Evolutionary conservation across 192 early-diverging fungal genomes (phyloP).

Genomic region (Coemansia javaensis): DNA sequence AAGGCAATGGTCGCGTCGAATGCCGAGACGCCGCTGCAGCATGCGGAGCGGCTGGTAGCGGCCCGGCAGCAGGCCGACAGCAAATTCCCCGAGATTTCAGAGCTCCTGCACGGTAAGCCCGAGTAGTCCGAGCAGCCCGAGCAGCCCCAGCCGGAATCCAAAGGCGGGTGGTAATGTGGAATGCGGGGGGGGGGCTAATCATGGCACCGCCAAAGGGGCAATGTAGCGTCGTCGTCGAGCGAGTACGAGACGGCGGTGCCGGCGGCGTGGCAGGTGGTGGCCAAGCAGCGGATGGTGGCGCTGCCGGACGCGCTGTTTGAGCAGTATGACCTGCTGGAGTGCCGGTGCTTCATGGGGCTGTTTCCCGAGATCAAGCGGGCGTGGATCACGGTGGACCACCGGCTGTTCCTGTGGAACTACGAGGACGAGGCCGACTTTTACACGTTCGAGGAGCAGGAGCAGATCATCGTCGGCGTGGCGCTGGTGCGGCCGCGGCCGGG

Average conservation of each 20-base stretch:
- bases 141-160: background rate
- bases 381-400: slow-evolving; percentile 89
- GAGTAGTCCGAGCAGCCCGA: background rate
- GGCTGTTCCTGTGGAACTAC: slow-evolving; percentile 91
- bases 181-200: no score
- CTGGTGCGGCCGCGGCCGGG: slow-evolving; percentile 71
- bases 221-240: slow-evolving; percentile 52
- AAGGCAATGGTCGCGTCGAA: slow-evolving; percentile 3
- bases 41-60: slow-evolving; percentile 32
- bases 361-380: slow-evolving; percentile 86
- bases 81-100: slow-evolving; percentile 43
- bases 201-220: no score
- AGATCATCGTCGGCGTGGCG: slow-evolving; percentile 80
- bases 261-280: slow-evolving; percentile 53
- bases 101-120: slow-evolving; percentile 50
- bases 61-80: slow-evolving; percentile 30
- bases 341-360: slow-evolving; percentile 81
- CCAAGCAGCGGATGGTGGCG: slow-evolving; percentile 58
- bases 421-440: slow-evolving; percentile 66
- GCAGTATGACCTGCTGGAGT: slow-evolving; percentile 68
- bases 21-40: slow-evolving; percentile 7
- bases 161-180: no score
- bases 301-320: slow-evolving; percentile 76
- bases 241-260: slow-evolving; percentile 49
- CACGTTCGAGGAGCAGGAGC: slow-evolving; percentile 81